Conservation (phyloP, 2,329 filamentous ascomycete genomes). For the Botryotinia globosa region DNA sequence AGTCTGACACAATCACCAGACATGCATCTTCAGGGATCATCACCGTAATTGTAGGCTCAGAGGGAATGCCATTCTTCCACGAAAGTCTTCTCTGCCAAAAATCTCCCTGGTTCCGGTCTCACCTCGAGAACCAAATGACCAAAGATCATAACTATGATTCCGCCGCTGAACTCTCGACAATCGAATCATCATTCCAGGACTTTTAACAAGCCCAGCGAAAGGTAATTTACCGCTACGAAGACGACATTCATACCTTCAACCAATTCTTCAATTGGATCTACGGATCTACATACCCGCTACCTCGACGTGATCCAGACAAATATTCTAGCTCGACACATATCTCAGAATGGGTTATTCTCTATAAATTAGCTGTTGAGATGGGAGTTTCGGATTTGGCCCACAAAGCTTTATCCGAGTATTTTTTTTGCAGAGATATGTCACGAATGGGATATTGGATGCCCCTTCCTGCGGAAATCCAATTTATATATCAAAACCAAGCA, state of each 20-base stretch:
- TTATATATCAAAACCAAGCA: neutral
- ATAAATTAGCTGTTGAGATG: neutral
- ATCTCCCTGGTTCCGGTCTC: neutral
- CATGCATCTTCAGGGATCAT: neutral
- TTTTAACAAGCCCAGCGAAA: neutral
- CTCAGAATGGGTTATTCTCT: conserved; percentile 11
- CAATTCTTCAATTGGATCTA: conserved; percentile 11
- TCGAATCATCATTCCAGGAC: neutral
- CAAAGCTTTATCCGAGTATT: neutral
- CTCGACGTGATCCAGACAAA: neutral
- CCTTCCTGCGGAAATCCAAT: neutral
- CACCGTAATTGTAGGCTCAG: neutral
- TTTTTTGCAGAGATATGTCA: neutral
- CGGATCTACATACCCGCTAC: neutral
- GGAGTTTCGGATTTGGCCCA: conserved; percentile 3
- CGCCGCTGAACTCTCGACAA: neutral
- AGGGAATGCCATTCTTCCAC: neutral
- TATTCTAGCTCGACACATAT: neutral
- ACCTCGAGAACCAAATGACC: neutral
- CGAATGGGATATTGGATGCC: conserved; percentile 8
- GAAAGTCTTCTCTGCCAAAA: conserved; percentile 7
- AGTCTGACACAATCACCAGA: neutral
- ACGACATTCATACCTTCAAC: conserved; percentile 11
- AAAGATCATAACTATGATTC: neutral
- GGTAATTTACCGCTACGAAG: neutral